Evolutionary conservation across 192 early-diverging fungal species (phyloP).

Genomic region (Linnemannia elongata): DNA sequence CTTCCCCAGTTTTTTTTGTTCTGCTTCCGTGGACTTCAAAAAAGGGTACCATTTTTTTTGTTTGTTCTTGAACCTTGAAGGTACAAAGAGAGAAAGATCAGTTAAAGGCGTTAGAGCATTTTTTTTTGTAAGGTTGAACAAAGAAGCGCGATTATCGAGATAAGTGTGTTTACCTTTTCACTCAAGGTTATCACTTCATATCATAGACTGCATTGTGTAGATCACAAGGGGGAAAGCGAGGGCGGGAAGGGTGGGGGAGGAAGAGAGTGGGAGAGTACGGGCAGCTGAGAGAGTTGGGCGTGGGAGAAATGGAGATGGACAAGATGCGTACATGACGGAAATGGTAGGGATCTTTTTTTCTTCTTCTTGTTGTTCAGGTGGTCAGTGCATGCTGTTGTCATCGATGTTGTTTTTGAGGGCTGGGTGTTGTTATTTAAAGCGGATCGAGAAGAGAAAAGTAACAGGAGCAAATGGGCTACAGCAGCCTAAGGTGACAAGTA

Average conservation of each 20-base stretch:
- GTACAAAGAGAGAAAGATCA: neutral
- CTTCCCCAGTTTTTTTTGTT: neutral
- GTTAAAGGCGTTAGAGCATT: neutral
- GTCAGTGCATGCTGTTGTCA: neutral
- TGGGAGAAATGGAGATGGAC: neutral
- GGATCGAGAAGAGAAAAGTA: no score
- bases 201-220: neutral
- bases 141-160: neutral
- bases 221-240: neutral
- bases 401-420: no score
- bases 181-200: neutral
- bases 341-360: neutral
- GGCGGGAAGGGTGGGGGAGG: neutral
- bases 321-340: neutral
- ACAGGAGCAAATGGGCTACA: no score
- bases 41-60: neutral
- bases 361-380: neutral
- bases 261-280: neutral
- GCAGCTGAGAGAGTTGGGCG: neutral
- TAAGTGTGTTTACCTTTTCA: neutral
- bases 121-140: no score
- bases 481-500: no score
- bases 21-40: neutral
- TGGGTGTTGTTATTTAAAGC: no score
- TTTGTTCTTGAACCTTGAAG: neutral